A percentile compares a stretch with the other conserved stretches of the same genome.
Evolutionary conservation across 352 stramenopile species (phyloP).

Genomic region (Globisporangium carolinianum): DNA sequence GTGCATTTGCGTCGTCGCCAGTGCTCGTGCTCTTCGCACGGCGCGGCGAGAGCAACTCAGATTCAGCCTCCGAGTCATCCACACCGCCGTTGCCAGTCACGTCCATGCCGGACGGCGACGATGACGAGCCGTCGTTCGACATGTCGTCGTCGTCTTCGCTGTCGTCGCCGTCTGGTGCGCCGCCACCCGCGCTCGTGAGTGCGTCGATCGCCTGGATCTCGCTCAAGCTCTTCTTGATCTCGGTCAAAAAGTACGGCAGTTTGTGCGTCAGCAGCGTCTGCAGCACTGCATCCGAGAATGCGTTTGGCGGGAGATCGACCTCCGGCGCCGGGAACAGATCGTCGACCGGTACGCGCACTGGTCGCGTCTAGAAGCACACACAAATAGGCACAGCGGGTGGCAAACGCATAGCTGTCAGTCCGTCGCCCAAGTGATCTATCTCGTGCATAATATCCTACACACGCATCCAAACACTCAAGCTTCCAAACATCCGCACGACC

Average conservation of each 20-base stretch:
- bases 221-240: slow-evolving; percentile 69
- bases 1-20: slow-evolving; percentile 2
- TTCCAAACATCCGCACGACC: not conserved
- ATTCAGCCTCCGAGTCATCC: slow-evolving; percentile 61
- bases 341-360: slow-evolving; percentile 77
- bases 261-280: slow-evolving; percentile 60
- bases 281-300: slow-evolving; percentile 67
- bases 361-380: slow-evolving; percentile 36
- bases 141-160: slow-evolving; percentile 82
- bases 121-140: slow-evolving; percentile 73
- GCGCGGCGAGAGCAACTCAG: slow-evolving; percentile 25
- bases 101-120: slow-evolving; percentile 67
- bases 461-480: not conserved
- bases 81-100: slow-evolving; percentile 23
- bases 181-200: slow-evolving; percentile 25
- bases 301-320: slow-evolving; percentile 56
- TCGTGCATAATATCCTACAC: not conserved
- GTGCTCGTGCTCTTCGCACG: slow-evolving; percentile 14
- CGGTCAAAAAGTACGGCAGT: slow-evolving; percentile 67
- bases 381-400: not conserved
- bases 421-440: too few relatives aligned
- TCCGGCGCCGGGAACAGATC: slow-evolving; percentile 74
- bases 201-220: slow-evolving; percentile 44
- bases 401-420: not conserved
- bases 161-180: slow-evolving; percentile 35